Conservation (phyloP, 2,329 filamentous ascomycete species). For the Teratosphaeria epicoccoides region DNA sequence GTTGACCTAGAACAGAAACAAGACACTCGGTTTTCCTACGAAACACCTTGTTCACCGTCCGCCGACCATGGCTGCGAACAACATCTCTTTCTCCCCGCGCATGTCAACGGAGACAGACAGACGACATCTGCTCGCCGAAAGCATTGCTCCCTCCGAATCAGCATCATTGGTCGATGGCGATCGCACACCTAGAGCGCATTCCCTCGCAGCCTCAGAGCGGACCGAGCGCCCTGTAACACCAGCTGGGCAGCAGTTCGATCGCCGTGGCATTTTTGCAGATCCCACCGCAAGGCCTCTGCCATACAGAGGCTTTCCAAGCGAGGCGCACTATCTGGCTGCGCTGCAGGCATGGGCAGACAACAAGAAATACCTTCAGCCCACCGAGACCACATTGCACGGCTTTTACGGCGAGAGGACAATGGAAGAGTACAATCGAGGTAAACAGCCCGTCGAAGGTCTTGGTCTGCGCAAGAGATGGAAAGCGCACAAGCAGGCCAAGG, state of each 20-base stretch:
- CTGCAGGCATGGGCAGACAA: conserved; percentile 22
- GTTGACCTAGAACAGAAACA: neutral
- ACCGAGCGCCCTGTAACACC: neutral
- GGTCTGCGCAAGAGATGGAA: conserved; percentile 14
- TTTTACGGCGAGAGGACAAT: conserved; percentile 22
- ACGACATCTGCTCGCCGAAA: conserved; percentile 12
- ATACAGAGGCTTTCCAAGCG: conserved; percentile 21
- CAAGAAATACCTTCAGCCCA: conserved; percentile 18
- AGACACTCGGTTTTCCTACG: neutral
- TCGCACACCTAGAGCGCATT: conserved; percentile 10
- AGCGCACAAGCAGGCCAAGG: conserved; percentile 14
- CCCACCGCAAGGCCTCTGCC: conserved; percentile 4
- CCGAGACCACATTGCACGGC: conserved; percentile 13
- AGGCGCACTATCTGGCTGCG: conserved; percentile 19
- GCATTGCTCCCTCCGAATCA: conserved; percentile 8
- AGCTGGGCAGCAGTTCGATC: neutral
- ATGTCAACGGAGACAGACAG: conserved; percentile 28
- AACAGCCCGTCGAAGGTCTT: conserved; percentile 12
- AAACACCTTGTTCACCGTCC: neutral
- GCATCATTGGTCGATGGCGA: conserved; percentile 35
- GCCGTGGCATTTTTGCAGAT: conserved; percentile 4
- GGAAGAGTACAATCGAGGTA: conserved; percentile 14
- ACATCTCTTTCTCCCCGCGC: conserved; percentile 2
- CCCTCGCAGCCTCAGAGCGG: conserved; percentile 4
- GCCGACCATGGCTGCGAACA: neutral